Base-by-base conservation (phyloP, 495 filamentous ascomycete species). In the Rusavskia elegans region DNA sequence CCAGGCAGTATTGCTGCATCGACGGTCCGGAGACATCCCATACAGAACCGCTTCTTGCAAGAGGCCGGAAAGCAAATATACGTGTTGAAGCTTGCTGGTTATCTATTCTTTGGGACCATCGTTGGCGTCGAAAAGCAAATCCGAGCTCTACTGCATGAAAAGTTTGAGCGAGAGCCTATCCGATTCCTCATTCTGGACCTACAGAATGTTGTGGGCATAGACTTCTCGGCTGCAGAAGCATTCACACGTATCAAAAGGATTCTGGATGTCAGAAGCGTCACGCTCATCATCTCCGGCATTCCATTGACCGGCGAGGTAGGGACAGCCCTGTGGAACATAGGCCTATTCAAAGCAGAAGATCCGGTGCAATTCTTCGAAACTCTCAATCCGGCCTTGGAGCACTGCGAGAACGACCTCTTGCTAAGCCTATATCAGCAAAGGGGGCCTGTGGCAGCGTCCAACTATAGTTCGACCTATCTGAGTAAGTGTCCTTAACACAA, bases 31-130 rank as follows among this genome's bases (percentile, higher is more conserved):
- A 76, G 92, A 32, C 92, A 94, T 57, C 85, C 87, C 0, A 82
- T 85, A 8, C 93, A 98, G 58, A 84, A 90, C 51, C 77, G 84
- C 25, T 98, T 86, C 60, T 68, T 98, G 20, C 80, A 80, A 48
- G 73, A 90, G 56, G 90, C 87, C 41, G 90, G 93, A 1, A 73
- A 75, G 35, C 92, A 98, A 61, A 89, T 89, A 37, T 79, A 85
- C 38, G 79, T 97, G 50, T 84, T 89, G 55, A 97, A 96, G 65
- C 76, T 97, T 25, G 81, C 83, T 13, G 89, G 92, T 1, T 95
- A 87, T 56, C 76, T 97, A 8, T 98, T 97, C 69, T 98, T 98
- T 58, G 92, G 92, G 6, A 95, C 89, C 0, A 96, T 98, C 50
- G 88, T 95, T 29, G 83, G 83, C 32, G 89, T 98, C 3, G 92